Percentiles rank a stretch among this genome's conserved stretches.
phyloP scores from a whole-genome alignment of 148 eudicot genomes.

The Rhododendron ferrugineum region DNA sequence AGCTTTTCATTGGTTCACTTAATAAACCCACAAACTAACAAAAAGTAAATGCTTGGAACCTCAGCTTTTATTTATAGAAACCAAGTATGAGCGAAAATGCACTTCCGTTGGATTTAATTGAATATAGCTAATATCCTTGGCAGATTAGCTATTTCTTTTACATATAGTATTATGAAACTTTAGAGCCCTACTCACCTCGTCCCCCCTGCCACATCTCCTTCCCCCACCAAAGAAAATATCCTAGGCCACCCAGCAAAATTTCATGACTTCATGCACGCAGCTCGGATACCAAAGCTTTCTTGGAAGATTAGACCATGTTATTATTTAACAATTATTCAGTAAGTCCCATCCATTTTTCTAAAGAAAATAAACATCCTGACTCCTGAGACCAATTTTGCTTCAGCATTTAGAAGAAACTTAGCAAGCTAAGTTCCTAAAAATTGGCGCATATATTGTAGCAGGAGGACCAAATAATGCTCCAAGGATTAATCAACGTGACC shows the following conservation, averaged over 20 bases:
- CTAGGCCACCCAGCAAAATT: not conserved
- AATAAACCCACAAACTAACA: not conserved
- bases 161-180: not conserved
- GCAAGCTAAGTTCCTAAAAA: not conserved
- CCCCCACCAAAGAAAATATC: not conserved
- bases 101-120: not conserved
- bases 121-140: not conserved
- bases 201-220: not conserved
- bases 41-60: not conserved
- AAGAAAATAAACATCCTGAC: not conserved
- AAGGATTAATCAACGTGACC: not conserved
- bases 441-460: not conserved
- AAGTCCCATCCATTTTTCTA: not conserved
- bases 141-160: not conserved
- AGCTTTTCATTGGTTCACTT: not conserved
- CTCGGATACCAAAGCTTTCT: not conserved
- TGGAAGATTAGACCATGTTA: not conserved
- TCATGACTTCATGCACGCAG: not conserved
- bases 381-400: not conserved
- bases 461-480: not conserved
- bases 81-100: not conserved
- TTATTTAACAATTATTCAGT: not conserved
- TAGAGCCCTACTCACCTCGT: not conserved
- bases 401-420: not conserved
- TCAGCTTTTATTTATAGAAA: not conserved